These are phyloP conservation scores for Fusarium brevicatenulatum DNA, from an alignment of 2,329 filamentous ascomycete species.

Conservation along the genomic window DNA sequence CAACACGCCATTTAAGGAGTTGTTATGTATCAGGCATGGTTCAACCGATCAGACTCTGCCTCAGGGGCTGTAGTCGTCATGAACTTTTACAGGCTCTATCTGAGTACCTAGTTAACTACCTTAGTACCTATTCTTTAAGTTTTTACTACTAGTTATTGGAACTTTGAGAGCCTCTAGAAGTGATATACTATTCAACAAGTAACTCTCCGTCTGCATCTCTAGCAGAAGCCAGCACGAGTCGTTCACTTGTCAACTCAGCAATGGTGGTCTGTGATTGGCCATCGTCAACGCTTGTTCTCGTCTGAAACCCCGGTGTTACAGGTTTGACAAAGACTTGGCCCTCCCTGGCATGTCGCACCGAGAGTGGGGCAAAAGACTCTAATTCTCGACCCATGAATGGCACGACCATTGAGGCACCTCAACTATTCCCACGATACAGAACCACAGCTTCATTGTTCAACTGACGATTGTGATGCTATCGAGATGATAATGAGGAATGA, in stretches of 20 bases:
- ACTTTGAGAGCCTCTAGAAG: neutral
- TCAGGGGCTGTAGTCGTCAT: neutral
- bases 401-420: neutral
- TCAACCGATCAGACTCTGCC: neutral
- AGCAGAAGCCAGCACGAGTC: slow-evolving; percentile 11
- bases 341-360: slow-evolving; percentile 32
- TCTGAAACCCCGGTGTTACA: slow-evolving; percentile 44
- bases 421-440: slow-evolving; percentile 7
- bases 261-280: slow-evolving; percentile 20
- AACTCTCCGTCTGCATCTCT: slow-evolving; percentile 1
- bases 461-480: neutral
- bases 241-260: neutral
- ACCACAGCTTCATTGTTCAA: neutral
- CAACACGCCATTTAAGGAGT: slow-evolving; percentile 38
- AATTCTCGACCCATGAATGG: slow-evolving; percentile 22
- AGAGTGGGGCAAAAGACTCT: slow-evolving; percentile 6
- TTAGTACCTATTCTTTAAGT: neutral
- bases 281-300: slow-evolving; percentile 6
- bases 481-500: neutral
- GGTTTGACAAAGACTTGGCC: slow-evolving; percentile 38
- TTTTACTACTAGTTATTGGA: neutral
- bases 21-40: slow-evolving; percentile 27
- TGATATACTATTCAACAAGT: neutral
- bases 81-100: neutral
- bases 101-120: neutral